phyloP scores from a whole-genome alignment of 805 yeast species.

The Wickerhamomyces tratensis region DNA sequence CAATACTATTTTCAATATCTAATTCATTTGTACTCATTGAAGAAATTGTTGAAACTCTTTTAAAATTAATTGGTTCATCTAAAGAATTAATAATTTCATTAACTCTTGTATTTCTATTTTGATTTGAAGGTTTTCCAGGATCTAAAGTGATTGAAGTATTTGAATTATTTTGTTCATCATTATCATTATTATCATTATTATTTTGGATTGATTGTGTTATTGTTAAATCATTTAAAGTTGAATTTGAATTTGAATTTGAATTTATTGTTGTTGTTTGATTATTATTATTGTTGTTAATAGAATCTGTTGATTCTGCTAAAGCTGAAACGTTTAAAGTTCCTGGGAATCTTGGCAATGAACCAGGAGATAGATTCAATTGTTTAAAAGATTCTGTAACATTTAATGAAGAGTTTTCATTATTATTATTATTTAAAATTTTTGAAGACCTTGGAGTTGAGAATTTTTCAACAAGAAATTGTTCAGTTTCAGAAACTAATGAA shows the following conservation, averaged over 20 bases:
- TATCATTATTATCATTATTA: conserved; percentile 1
- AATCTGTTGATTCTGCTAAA: conserved; percentile 17
- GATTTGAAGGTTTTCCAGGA: conserved; percentile 28
- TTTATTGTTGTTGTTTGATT: neutral
- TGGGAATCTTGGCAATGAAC: conserved; percentile 32
- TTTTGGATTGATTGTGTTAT: neutral
- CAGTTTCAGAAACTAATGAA: too few species aligned
- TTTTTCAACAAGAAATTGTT: neutral
- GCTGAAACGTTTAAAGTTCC: conserved; percentile 40
- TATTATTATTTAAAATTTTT: too few species aligned
- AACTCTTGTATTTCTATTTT: conserved; percentile 6
- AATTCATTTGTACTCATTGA: conserved; percentile 12
- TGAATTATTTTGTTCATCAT: conserved; percentile 1
- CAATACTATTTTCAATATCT: neutral
- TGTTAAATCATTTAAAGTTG: too few species aligned
- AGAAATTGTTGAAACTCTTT: conserved; percentile 28
- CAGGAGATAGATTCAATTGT: conserved; percentile 9
- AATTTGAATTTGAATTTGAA: too few species aligned
- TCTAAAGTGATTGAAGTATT: conserved; percentile 30
- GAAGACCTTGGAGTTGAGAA: neutral
- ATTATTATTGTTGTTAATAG: neutral
- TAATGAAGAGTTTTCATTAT: neutral
- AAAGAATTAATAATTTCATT: conserved; percentile 20
- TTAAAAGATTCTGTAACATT: neutral
- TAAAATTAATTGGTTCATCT: conserved; percentile 31